Evolutionary conservation across 768 basidiomycete species (phyloP).

Genomic region (Amanita brunnescens): DNA sequence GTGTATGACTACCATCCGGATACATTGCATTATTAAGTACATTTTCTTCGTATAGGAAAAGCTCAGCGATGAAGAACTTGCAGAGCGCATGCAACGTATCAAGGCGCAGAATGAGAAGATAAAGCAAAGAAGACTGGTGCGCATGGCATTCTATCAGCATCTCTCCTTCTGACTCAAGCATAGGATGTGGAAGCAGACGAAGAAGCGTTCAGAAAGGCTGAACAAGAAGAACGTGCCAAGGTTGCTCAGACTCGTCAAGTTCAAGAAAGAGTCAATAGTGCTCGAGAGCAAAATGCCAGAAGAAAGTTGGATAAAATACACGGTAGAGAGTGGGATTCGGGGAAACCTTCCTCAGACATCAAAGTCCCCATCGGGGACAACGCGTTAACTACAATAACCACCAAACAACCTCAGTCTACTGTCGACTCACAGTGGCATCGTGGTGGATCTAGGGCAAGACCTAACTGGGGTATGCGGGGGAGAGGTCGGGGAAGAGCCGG

Average conservation of each 20-base stretch:
- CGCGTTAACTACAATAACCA: not conserved
- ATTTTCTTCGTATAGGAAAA: conserved; percentile 43
- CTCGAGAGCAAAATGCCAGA: conserved; percentile 71
- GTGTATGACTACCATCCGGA: conserved; percentile 34
- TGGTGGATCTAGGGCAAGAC: conserved; percentile 21
- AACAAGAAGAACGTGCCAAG: conserved; percentile 54
- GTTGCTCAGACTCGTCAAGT: conserved; percentile 51
- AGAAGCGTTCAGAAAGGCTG: conserved; percentile 64
- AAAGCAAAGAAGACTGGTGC: conserved; percentile 55
- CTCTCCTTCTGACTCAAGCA: conserved; percentile 2
- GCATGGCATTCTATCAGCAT: conserved; percentile 11
- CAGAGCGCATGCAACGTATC: conserved; percentile 61
- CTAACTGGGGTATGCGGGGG: conserved; percentile 28
- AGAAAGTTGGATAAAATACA: conserved; percentile 76
- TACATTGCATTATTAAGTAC: not conserved
- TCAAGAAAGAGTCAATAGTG: conserved; percentile 59
- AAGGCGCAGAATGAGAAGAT: conserved; percentile 71
- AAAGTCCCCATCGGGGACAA: not conserved
- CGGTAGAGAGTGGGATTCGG: conserved; percentile 80
- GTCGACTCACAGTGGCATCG: conserved; percentile 14
- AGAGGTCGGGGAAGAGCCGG: conserved; percentile 9
- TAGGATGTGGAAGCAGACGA: conserved; percentile 76
- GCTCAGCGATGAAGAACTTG: conserved; percentile 55
- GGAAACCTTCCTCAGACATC: conserved; percentile 32
- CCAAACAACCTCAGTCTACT: conserved; percentile 12